Conservation (phyloP, 2,329 filamentous ascomycete species). For the Paraphaeosphaeria sporulosa region DNA sequence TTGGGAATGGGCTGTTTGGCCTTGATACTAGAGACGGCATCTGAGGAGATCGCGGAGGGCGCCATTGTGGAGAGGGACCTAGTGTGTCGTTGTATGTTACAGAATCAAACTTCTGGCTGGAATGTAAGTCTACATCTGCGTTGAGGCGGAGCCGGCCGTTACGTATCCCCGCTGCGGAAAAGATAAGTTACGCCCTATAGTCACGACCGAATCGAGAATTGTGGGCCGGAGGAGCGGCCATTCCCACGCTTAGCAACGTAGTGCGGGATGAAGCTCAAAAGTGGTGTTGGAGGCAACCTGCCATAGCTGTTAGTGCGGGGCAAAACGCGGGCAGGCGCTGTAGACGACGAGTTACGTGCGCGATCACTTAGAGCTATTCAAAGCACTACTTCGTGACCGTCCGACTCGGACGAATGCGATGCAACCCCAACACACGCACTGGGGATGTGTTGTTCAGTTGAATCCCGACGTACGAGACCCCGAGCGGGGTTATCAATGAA, state of each 20-base stretch:
- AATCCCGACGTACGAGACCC: too few relatives aligned
- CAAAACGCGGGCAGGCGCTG: slow-evolving; percentile 1
- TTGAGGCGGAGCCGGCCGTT: neutral
- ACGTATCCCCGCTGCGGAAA: neutral
- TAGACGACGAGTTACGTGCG: slow-evolving; percentile 3
- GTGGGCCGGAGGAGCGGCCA: neutral
- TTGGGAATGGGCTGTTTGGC: slow-evolving; percentile 30
- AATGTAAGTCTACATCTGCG: neutral
- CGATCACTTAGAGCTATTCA: neutral
- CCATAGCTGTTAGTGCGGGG: slow-evolving; percentile 12
- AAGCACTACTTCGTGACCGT: neutral
- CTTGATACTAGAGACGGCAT: slow-evolving; percentile 17
- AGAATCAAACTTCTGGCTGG: neutral
- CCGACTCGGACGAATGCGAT: neutral
- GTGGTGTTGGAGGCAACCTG: slow-evolving; percentile 1
- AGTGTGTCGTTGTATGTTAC: neutral
- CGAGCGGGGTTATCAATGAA: too few relatives aligned
- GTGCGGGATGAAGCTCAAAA: neutral
- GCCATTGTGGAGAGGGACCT: slow-evolving; percentile 29
- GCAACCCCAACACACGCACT: neutral
- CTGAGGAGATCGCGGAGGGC: slow-evolving; percentile 36
- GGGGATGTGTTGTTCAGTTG: neutral
- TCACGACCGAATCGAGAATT: neutral
- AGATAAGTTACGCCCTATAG: slow-evolving; percentile 1
- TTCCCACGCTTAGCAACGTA: neutral